Base-by-base conservation (phyloP, 2,329 filamentous ascomycete genomes). In the Septoria linicola region DNA sequence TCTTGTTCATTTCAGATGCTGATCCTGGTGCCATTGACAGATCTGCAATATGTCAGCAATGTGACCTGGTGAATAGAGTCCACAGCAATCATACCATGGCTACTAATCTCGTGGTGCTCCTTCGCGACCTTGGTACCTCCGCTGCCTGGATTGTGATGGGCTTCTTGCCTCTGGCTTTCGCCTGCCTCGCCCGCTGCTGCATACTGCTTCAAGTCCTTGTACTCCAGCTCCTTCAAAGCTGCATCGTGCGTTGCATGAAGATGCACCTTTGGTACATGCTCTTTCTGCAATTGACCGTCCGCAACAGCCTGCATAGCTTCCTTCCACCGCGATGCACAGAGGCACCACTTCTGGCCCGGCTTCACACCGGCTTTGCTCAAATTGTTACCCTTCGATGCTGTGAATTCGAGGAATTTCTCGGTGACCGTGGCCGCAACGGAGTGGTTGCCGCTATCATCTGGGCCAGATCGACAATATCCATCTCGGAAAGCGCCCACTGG, bases 31-130 rank as follows among this genome's bases (percentile, higher is more conserved):
- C 57, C 5, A 58, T 17, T 3, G 47, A 48, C 27, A 40, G 40
- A 13, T 48, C 44, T 48, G 36, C 8, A 32, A 21, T 20, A 32
- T 39, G 27, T 48, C 6, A 48, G 36, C 16, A 5, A n/a, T 21
- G 1, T 10, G 14, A 21, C 10, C 8, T 20, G 6, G 8, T 7
- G 7, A 13, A 51, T 13, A 45, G 41, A 36, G 47, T 8, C 19
- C 14, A 13, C 19, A 25, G 3, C 11, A 32, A 14, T 31, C 44
- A 0, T 48, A 48, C 44, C 51, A 43, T 55, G 49, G 23, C 53
- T 55, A 8, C 53, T 54, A 37, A 60, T 58, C 32, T 53, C 49
- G 17, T 54, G 47, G 31, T 53, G 55, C 53, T 60, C 55, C 45
- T 56, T 54, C 8, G 46, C 53, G 8, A 58, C 44, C 4, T 47